Evolutionary conservation across 1,139 yeast genomes (phyloP).

Genomic region (Geotrichum histeridarum): DNA sequence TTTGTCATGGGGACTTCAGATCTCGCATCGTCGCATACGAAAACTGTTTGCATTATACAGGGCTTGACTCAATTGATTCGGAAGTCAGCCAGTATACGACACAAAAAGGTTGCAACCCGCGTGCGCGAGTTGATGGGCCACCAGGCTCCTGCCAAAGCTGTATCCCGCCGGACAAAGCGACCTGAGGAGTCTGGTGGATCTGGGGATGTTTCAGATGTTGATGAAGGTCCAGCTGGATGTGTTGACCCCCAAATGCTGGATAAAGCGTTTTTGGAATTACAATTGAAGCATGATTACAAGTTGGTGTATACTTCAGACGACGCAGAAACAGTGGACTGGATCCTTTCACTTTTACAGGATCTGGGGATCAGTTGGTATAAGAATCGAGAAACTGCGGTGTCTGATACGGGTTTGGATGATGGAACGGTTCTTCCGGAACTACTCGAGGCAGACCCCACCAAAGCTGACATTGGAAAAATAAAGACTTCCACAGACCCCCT

Average conservation of each 20-base stretch:
- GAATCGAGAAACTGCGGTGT: neutral
- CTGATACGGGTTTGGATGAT: neutral
- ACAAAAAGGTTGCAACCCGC: conserved; percentile 23
- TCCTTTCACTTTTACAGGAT: conserved; percentile 25
- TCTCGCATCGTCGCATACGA: neutral
- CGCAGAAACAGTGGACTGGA: conserved; percentile 27
- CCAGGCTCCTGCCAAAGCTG: neutral
- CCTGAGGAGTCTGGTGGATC: neutral
- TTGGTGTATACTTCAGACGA: conserved; percentile 24
- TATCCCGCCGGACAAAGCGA: neutral
- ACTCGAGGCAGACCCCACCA: neutral
- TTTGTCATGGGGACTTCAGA: neutral
- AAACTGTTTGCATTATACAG: conserved; percentile 26
- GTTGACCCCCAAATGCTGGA: conserved; percentile 13
- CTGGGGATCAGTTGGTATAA: conserved; percentile 26
- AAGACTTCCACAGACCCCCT: conserved; percentile 42
- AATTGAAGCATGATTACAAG: conserved; percentile 21
- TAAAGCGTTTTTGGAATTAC: conserved; percentile 19
- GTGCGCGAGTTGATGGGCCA: conserved; percentile 26
- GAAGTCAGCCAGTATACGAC: conserved; percentile 21
- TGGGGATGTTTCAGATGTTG: neutral
- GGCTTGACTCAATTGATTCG: conserved; percentile 24
- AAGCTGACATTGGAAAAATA: conserved; percentile 41
- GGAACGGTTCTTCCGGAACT: no score
- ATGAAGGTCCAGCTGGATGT: neutral